Evolutionary conservation across 257 asterid genomes (phyloP).

Genomic region (Primulina huaijiensis): DNA sequence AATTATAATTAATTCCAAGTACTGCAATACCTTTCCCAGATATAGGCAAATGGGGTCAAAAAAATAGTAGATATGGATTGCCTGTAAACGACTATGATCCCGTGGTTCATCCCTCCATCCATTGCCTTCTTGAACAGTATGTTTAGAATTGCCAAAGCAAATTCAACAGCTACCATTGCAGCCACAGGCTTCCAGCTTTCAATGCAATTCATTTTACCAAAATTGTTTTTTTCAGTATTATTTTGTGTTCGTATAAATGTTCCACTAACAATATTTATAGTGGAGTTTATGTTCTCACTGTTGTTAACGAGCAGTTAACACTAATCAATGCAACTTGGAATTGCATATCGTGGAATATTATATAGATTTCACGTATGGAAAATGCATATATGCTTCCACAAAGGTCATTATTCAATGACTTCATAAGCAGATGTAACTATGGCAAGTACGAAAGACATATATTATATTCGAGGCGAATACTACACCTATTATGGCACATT

Average conservation of each 20-base stretch:
- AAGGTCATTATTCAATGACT: neutral
- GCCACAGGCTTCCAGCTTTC: conserved; percentile 39
- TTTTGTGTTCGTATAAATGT: neutral
- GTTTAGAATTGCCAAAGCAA: conserved; percentile 41
- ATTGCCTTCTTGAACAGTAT: conserved; percentile 51
- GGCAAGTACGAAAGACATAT: neutral
- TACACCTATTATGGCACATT: too few relatives aligned
- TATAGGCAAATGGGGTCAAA: conserved; percentile 58
- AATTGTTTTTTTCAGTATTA: neutral
- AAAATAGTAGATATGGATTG: conserved; percentile 41
- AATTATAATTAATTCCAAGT: too few relatives aligned
- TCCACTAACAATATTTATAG: neutral
- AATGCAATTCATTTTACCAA: conserved; percentile 15
- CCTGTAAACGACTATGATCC: conserved; percentile 44
- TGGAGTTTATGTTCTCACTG: neutral
- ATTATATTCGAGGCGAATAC: neutral
- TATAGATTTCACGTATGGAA: neutral
- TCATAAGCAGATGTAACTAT: neutral
- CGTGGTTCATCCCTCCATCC: conserved; percentile 42
- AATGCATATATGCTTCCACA: conserved; percentile 4
- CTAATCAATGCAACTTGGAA: neutral
- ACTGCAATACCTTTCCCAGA: conserved; percentile 37
- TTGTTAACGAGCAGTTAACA: neutral
- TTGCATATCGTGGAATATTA: neutral
- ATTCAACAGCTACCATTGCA: conserved; percentile 48